phyloP scores from a whole-genome alignment of 805 yeast genomes.

The Suhomyces canberraensis region DNA sequence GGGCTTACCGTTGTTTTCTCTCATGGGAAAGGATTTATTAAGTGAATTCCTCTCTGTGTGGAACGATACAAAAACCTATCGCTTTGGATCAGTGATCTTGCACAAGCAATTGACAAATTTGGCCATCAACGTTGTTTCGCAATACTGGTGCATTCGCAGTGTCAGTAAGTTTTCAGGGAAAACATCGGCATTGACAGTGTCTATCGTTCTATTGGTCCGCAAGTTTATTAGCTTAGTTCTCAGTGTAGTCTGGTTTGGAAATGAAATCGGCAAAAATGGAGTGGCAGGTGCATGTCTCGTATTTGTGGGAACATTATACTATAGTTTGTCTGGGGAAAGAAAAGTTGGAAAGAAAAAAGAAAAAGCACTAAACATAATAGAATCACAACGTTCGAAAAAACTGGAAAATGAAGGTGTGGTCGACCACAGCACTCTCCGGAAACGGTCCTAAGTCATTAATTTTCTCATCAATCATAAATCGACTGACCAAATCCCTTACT shows the following conservation, averaged over 20 bases:
- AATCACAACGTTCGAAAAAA: no score
- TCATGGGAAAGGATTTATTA: slow-evolving; percentile 25
- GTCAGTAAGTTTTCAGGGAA: slow-evolving; percentile 59
- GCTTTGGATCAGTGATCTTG: background rate
- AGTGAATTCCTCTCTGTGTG: slow-evolving; percentile 12
- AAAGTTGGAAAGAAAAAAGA: no score
- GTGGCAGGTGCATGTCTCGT: slow-evolving; percentile 50
- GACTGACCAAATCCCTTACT: slow-evolving; percentile 17
- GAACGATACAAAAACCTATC: background rate
- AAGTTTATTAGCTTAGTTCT: slow-evolving; percentile 58
- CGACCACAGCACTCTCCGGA: no score
- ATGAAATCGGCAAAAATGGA: slow-evolving; percentile 35
- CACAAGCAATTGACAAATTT: slow-evolving; percentile 12
- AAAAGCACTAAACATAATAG: no score
- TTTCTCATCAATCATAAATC: slow-evolving; percentile 15
- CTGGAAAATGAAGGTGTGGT: no score
- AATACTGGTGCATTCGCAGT: slow-evolving; percentile 57
- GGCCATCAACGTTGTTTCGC: slow-evolving; percentile 18
- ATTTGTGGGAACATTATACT: slow-evolving; percentile 11
- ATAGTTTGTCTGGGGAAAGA: slow-evolving; percentile 2
- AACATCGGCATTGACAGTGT: slow-evolving; percentile 60
- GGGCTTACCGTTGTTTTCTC: slow-evolving; percentile 51
- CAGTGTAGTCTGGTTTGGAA: slow-evolving; percentile 53
- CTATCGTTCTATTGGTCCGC: slow-evolving; percentile 57
- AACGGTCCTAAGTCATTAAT: no score